Percentiles rank a stretch among this genome's conserved stretches.
Evolutionary conservation across 345 rosid species (phyloP).

Genomic region (Pugionium dolabratum): DNA sequence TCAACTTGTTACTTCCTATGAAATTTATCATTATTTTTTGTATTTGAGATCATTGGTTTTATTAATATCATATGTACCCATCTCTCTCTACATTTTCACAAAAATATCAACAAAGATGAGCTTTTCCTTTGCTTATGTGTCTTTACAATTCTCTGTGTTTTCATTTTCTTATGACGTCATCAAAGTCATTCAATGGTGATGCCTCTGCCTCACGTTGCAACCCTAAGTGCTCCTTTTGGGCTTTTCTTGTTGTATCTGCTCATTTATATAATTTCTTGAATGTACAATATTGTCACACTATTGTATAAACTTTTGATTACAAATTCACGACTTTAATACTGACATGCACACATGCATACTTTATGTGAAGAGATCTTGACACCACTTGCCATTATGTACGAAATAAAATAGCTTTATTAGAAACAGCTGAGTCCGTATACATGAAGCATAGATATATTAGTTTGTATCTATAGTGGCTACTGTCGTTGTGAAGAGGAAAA

Average conservation of each 20-base stretch:
- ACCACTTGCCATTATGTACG: conserved; percentile 31
- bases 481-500: conserved; percentile 11
- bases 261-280: conserved; percentile 19
- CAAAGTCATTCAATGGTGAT: conserved; percentile 34
- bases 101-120: conserved; percentile 37
- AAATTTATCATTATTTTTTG: conserved; percentile 4
- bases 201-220: conserved; percentile 37
- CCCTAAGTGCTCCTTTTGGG: conserved; percentile 33
- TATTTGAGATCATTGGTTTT: conserved; percentile 4
- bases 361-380: conserved; percentile 35
- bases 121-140: conserved; percentile 38
- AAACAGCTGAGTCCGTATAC: conserved; percentile 18
- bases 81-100: conserved; percentile 48
- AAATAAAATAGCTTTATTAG: conserved; percentile 3
- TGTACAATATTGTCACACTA: conserved; percentile 32
- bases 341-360: conserved; percentile 42
- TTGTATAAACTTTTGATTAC: conserved; percentile 23
- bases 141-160: conserved; percentile 42
- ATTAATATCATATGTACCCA: conserved; percentile 31
- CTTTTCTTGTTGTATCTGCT: conserved; percentile 27
- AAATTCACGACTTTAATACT: conserved; percentile 31
- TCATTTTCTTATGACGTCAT: conserved; percentile 44
- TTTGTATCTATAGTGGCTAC: background rate
- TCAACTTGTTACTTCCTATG: conserved; percentile 5
- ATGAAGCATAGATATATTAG: background rate